A percentile compares a stretch with the other conserved stretches of the same genome.
Conservation (phyloP, 495 filamentous ascomycete genomes). For the Penicillium maclennaniae region DNA sequence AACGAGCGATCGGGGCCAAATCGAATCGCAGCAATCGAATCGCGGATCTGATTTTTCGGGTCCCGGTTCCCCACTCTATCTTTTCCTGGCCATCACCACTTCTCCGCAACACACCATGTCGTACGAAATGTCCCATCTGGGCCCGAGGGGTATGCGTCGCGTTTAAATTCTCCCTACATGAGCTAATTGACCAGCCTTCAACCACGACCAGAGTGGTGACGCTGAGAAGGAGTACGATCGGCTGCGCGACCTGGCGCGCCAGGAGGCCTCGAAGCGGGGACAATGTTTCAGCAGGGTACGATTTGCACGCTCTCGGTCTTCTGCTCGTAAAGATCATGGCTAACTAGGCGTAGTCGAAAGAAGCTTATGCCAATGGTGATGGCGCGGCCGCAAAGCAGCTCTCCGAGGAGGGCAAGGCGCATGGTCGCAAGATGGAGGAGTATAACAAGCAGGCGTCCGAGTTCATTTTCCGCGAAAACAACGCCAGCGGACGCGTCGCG, state of each 20-base stretch:
- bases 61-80: constrained; percentile 2
- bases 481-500: constrained; percentile 62
- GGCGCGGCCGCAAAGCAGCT: constrained; percentile 73
- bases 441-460: constrained; percentile 89
- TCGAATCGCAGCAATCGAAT: neutral
- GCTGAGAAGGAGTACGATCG: constrained; percentile 90
- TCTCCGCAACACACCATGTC: constrained; percentile 39
- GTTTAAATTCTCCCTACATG: neutral
- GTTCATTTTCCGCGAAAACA: constrained; percentile 93
- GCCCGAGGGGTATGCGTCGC: constrained; percentile 40
- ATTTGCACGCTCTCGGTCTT: neutral
- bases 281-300: constrained; percentile 69
- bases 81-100: constrained; percentile 1
- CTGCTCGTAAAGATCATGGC: neutral
- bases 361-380: constrained; percentile 78
- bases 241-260: constrained; percentile 74
- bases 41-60: constrained; percentile 20
- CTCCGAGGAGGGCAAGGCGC: constrained; percentile 78
- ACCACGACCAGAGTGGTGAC: constrained; percentile 60
- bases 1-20: neutral
- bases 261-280: constrained; percentile 70
- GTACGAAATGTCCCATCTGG: constrained; percentile 62
- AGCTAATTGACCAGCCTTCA: constrained; percentile 63
- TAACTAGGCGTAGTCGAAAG: constrained; percentile 53
- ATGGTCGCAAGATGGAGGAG: constrained; percentile 71